A percentile compares a stretch with the other conserved stretches of the same genome.
Evolutionary conservation across 2,329 filamentous ascomycete species (phyloP).

Genomic region (Aspergillus hiratsukae): DNA sequence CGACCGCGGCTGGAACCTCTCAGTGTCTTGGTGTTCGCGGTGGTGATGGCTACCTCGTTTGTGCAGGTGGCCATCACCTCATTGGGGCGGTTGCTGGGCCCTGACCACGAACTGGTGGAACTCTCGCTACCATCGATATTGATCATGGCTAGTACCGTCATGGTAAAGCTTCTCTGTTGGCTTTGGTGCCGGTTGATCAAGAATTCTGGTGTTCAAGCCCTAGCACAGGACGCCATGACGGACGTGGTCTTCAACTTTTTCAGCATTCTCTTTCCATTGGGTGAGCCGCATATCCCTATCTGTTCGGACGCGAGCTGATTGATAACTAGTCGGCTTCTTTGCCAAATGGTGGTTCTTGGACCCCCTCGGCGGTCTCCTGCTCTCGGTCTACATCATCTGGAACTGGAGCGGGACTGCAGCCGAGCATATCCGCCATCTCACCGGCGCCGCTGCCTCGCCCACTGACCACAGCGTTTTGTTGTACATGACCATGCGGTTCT

Average conservation of each 20-base stretch:
- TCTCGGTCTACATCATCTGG: conserved; percentile 57
- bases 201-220: conserved; percentile 79
- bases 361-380: conserved; percentile 56
- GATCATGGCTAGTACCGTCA: conserved; percentile 77
- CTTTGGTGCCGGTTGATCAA: conserved; percentile 81
- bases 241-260: conserved; percentile 90
- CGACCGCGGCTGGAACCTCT: conserved; percentile 61
- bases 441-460: conserved; percentile 57
- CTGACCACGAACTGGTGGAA: conserved; percentile 63
- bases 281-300: conserved; percentile 13
- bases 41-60: conserved; percentile 62
- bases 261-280: conserved; percentile 79
- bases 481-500: conserved; percentile 91
- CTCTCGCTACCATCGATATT: conserved; percentile 67
- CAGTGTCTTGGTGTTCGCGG: conserved; percentile 62
- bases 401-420: conserved; percentile 59
- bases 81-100: conserved; percentile 53
- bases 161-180: conserved; percentile 80
- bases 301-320: neutral
- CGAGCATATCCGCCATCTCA: conserved; percentile 59
- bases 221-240: conserved; percentile 65
- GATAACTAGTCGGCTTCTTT: conserved; percentile 29
- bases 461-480: conserved; percentile 71
- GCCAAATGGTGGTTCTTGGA: conserved; percentile 55
- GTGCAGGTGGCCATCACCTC: conserved; percentile 60